phyloP scores from a whole-genome alignment of 202 grass and related monocot species.

The Elaeis oleifera region DNA sequence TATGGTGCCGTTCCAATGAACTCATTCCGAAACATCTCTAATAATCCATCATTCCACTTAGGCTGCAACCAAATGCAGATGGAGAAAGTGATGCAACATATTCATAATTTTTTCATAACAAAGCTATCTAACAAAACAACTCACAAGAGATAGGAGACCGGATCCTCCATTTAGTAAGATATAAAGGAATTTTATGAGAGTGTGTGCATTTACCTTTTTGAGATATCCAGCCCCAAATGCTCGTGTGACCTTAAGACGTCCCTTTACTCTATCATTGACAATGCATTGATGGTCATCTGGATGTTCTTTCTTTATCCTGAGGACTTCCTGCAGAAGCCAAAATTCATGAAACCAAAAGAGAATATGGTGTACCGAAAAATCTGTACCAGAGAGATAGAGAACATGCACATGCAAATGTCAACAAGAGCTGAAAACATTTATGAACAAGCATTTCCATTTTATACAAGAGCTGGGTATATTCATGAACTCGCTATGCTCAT shows the following conservation, averaged over 20 bases:
- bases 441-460: too few relatives aligned
- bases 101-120: too few relatives aligned
- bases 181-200: not conserved
- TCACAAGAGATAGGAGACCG: too few relatives aligned
- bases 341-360: constrained; percentile 5
- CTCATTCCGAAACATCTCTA: constrained; percentile 88
- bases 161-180: too few relatives aligned
- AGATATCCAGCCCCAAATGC: constrained; percentile 94
- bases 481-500: too few relatives aligned
- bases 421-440: too few relatives aligned
- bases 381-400: constrained; percentile 1
- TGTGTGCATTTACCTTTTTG: constrained; percentile 56
- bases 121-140: too few relatives aligned
- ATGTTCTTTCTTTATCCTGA: constrained; percentile 74
- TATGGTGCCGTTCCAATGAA: constrained; percentile 68
- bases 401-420: not conserved
- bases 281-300: constrained; percentile 85
- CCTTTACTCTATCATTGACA: constrained; percentile 87
- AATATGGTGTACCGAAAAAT: constrained; percentile 1
- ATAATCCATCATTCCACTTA: constrained; percentile 64
- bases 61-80: constrained; percentile 29
- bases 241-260: constrained; percentile 77
- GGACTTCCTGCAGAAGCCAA: constrained; percentile 58
- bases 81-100: not conserved
- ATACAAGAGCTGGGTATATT: too few relatives aligned